Evolutionary conservation across 768 basidiomycete species (phyloP).

Genomic region (Gelatoporia subvermispora): DNA sequence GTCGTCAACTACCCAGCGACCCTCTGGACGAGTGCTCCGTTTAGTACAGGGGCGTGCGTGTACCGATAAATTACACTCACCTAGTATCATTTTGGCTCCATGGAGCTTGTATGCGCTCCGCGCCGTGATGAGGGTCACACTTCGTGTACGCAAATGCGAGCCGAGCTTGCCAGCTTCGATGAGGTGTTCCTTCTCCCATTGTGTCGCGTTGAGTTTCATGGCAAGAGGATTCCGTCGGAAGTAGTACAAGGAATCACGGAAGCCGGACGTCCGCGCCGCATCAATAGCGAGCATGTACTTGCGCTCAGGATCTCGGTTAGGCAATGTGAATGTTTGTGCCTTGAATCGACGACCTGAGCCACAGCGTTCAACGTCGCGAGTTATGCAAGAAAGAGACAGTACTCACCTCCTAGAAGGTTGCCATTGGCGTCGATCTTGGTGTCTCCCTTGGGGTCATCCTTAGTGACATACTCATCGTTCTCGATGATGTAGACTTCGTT

Average conservation of each 20-base stretch:
- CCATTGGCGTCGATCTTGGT: slow-evolving; percentile 87
- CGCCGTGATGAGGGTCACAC: slow-evolving; percentile 90
- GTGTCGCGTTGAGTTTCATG: slow-evolving; percentile 85
- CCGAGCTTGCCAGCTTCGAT: slow-evolving; percentile 86
- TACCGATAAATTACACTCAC: slow-evolving; percentile 38
- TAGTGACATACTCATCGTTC: slow-evolving; percentile 84
- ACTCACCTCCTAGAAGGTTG: slow-evolving; percentile 73
- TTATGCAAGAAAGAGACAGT: not conserved
- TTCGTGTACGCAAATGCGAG: slow-evolving; percentile 82
- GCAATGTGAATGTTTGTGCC: slow-evolving; percentile 82
- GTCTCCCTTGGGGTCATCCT: slow-evolving; percentile 82
- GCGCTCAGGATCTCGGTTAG: slow-evolving; percentile 76
- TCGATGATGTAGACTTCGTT: slow-evolving; percentile 75
- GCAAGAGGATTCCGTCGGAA: slow-evolving; percentile 89
- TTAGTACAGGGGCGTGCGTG: not conserved
- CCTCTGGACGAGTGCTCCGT: slow-evolving; percentile 46
- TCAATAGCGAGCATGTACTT: slow-evolving; percentile 97
- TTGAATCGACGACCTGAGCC: slow-evolving; percentile 81
- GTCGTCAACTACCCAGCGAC: slow-evolving; percentile 90
- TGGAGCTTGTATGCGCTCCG: slow-evolving; percentile 92
- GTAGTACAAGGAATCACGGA: slow-evolving; percentile 96
- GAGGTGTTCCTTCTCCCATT: slow-evolving; percentile 88
- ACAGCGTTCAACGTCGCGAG: not conserved
- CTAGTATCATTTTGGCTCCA: slow-evolving; percentile 84
- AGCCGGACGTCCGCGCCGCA: slow-evolving; percentile 92